Percentiles rank a stretch among this genome's conserved stretches.
Evolutionary conservation across 2,329 filamentous ascomycete genomes (phyloP).

Genomic region (Trichoderma aggressivum): DNA sequence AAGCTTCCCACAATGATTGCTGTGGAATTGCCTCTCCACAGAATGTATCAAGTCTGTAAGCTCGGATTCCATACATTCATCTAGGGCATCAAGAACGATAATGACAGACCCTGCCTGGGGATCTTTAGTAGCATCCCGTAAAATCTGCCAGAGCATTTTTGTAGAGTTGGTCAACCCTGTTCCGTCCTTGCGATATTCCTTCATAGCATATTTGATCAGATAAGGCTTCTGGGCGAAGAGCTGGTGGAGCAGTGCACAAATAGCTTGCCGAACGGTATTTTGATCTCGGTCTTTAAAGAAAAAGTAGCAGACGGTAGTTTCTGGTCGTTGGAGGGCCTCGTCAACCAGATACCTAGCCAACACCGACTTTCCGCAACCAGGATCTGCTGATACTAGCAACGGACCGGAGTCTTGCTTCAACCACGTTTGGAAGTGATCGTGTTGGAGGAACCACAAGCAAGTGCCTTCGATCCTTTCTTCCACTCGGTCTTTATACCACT

Average conservation of each 20-base stretch:
- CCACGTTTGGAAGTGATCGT: constrained; percentile 32
- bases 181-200: constrained; percentile 27
- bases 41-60: constrained; percentile 23
- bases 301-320: constrained; percentile 38
- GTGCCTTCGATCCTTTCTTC: constrained; percentile 24
- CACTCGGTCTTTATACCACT: constrained; percentile 29
- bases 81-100: constrained; percentile 39
- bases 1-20: constrained; percentile 19
- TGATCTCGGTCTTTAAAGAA: constrained; percentile 43
- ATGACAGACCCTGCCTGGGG: constrained; percentile 29
- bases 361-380: constrained; percentile 40
- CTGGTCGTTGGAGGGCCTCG: constrained; percentile 21
- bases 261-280: constrained; percentile 32
- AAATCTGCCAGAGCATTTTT: constrained; percentile 33
- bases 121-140: constrained; percentile 28
- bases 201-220: constrained; percentile 34
- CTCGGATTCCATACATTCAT: constrained; percentile 23
- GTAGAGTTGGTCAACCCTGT: constrained; percentile 24
- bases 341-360: constrained; percentile 35
- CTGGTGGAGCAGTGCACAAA: constrained; percentile 42
- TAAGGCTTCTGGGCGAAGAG: constrained; percentile 32
- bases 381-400: constrained; percentile 38
- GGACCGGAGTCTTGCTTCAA: constrained; percentile 26
- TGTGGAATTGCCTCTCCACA: neutral
- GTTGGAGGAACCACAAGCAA: constrained; percentile 34